phyloP scores from a whole-genome alignment of 1,284 basidiomycete species.

The Boletus sp. region DNA sequence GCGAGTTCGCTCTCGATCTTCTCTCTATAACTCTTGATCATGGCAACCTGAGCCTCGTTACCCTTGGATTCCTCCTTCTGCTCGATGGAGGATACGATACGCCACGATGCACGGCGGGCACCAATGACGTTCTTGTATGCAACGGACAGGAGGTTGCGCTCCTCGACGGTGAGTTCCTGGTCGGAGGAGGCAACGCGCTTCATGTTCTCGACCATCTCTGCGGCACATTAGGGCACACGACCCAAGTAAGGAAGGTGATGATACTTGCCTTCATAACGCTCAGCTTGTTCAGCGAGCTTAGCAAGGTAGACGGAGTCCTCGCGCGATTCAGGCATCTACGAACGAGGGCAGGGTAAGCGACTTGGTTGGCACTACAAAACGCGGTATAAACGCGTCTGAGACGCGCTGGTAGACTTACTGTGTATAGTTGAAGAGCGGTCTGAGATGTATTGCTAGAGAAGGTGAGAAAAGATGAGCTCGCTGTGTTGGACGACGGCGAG shows the following conservation, averaged over 20 bases:
- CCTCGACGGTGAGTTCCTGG: constrained; percentile 98
- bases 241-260: not conserved
- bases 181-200: constrained; percentile 95
- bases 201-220: constrained; percentile 99
- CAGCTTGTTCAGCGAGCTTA: constrained; percentile 98
- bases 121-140: constrained; percentile 99
- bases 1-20: constrained; percentile 98
- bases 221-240: constrained; percentile 17
- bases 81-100: constrained; percentile 99
- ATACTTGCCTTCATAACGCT: constrained; percentile 92
- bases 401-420: constrained; percentile 36
- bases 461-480: constrained; percentile 31
- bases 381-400: constrained; percentile 32
- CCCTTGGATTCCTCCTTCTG: constrained; percentile 99
- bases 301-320: constrained; percentile 99
- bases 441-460: constrained; percentile 16
- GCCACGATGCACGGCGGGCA: constrained; percentile 97
- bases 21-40: constrained; percentile 99
- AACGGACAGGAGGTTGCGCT: constrained; percentile 97
- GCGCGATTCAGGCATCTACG: constrained; percentile 79
- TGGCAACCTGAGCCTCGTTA: constrained; percentile 94
- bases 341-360: constrained; percentile 23
- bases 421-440: constrained; percentile 19
- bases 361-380: constrained; percentile 13
- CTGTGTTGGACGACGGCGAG: constrained; percentile 29